Evolutionary conservation across 2,329 filamentous ascomycete genomes (phyloP), one percentile per base, ranked within the genome.

Genomic region (Penicillium sp.): DNA sequence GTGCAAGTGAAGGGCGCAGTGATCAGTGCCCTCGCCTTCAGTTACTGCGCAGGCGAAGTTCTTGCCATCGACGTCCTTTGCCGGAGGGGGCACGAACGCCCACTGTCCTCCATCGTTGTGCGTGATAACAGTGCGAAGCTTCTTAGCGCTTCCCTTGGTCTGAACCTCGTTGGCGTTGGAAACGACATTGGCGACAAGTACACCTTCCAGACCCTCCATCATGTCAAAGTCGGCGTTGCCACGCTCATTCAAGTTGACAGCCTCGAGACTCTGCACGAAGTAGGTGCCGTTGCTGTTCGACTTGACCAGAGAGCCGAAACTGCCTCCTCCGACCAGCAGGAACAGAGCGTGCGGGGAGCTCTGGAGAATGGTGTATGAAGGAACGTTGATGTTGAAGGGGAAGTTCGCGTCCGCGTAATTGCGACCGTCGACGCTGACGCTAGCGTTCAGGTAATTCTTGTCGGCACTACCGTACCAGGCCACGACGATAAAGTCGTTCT

Each of bases 211-310:
- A 3, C 92, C 92, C 45, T 89, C 83, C 79, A 97, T 91, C 77
- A 96, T 97, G 72, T 99, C 94, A 72, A 96, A 99, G 70, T 99
- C 94, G 42, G 96, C 93, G 67, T 87, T 97, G 41, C 87, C 92
- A 2, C 71, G 64, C 11, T 81, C 77, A 68, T 97, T 86, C 63
- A 90, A 84, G 73, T 97, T 97, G 68, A 97, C 91, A 18, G 84
- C 85, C 45, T 84, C 79, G 22, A 94, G 80, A 72, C 90, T 95
- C 60, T 96, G 78, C 11, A 96, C 90, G 67, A 97, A 99, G 1
- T 89, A 94, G 0, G 94, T 99, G 50, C 94, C 94, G 69, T 99
- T 97, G 65, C 92, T 97, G 77, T 99, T 99, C 69, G 92, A 97
- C 83, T 97, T 99, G 74, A 99, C 85, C 63, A 99, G 90, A 22